Evolutionary conservation across 495 filamentous ascomycete genomes (phyloP), one percentile per base, ranked within the genome.

Genomic region (Geopyxis carbonaria): DNA sequence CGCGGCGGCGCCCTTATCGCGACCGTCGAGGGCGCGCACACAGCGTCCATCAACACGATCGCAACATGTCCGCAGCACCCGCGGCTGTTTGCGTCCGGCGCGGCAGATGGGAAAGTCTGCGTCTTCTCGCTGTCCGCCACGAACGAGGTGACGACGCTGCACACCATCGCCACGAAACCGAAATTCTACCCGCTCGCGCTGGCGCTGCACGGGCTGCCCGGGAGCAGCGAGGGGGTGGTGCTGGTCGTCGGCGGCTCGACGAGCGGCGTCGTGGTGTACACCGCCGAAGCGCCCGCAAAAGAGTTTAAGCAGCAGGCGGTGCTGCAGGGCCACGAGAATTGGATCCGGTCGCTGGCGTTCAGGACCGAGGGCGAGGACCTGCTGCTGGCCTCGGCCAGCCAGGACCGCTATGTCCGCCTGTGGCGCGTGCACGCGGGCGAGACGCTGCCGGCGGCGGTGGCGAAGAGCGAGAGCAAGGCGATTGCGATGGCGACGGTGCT

Each of bases 371-470:
- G 58, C 27, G 52, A 57, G n/a, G 84, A 93, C 57, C 55, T 95
- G 11, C 59, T 95, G 33, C 64, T 99, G 9, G 84, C 91, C 1
- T 94, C 87, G 18, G 85, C 86, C 5, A 93, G 85, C 53, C 89
- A 99, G 59, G 89, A 99, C 50, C 94, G 87, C 58, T 99, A 94
- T 50, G 78, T 95, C 55, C 77, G 89, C 28, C 66, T 99, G 16
- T 99, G 89, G 91, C 72, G 85, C 33, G 56, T 95, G 16, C 80
- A 77, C 38, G 66, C 70, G 36, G 80, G 78, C 11, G 69, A 71
- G 16, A 64, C 68, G 9, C 57, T 77, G n/a, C 75, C 76, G 0
- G 45, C 45, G 8, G 41, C 40, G 11, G 55, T 44, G 11, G 55
- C 61, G 6, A 51, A 58, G 0, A 64, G 62, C 3, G 54, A 22